Evolutionary conservation across 768 basidiomycete genomes (phyloP), one percentile per base, ranked within the genome.

Genomic region (Coprinopsis sp.): DNA sequence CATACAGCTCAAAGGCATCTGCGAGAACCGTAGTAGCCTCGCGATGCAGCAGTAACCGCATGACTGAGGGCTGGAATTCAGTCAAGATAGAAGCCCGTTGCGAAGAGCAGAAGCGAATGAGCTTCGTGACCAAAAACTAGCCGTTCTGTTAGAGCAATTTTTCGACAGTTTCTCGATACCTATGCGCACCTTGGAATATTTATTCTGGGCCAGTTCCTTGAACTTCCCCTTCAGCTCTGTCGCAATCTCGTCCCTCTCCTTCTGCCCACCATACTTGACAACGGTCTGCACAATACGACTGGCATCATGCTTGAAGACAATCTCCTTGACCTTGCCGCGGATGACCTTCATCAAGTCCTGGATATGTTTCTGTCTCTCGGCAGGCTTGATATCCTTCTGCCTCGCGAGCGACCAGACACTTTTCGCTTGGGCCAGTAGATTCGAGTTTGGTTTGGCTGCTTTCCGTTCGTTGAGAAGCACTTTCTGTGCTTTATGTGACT

Each of bases 261-360:
- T 71, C 55, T 74, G 84, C 16, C 78, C 73, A 3, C 93, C 93
- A 49, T 86, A 80, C 58, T 88, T 93, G 38, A 95, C 86, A 11
- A 87, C 70, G 0, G 81, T 87, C 62, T 88, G 86, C 18, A 88
- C 78, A 50, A 91, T 91, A 53, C 84, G 78, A 57, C 90, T 91
- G 6, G 91, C 91, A 63, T 95, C 91, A 57, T 95, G 93, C 64
- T 93, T 95, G 60, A 90, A 77, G 2, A 88, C 84, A 29, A 95
- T 82, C 25, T 93, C 91, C 50, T 83, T 82, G 34, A 95, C 82
- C 54, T 82, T 81, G 4, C 91, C 91, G 18, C 85, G 79, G 18
- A 92, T 81, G 36, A 84, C 73, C 24, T 71, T 67, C 80, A 91
- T 89, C 7, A 97, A 74, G 22, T 80, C 77, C 37, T 74, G 69